These are phyloP conservation scores for Exophiala sideris DNA, from an alignment of 2,329 filamentous ascomycete genomes.

Conservation along the genomic window DNA sequence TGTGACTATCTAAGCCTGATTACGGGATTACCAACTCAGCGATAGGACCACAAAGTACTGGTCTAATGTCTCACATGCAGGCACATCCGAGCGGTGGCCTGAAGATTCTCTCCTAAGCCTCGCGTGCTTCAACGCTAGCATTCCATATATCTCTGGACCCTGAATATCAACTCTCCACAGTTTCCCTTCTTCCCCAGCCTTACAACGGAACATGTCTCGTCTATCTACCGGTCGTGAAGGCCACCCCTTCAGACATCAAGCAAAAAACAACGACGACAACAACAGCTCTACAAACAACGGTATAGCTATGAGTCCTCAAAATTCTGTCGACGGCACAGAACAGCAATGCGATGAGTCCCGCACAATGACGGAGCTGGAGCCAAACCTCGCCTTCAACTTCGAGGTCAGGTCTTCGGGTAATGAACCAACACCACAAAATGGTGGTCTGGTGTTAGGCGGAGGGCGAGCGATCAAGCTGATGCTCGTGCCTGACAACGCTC, in stretches of 20 bases:
- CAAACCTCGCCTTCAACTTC: slow-evolving; percentile 9
- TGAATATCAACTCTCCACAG: slow-evolving; percentile 15
- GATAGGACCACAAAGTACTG: slow-evolving; percentile 13
- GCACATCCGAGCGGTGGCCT: slow-evolving; percentile 10
- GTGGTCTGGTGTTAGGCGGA: slow-evolving; percentile 19
- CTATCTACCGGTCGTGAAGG: slow-evolving; percentile 8
- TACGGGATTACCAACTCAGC: slow-evolving; percentile 1
- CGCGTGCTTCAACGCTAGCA: slow-evolving; percentile 5
- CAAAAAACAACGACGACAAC: slow-evolving; percentile 6
- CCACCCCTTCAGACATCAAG: slow-evolving; percentile 4
- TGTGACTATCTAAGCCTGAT: slow-evolving; percentile 18
- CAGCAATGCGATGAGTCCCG: slow-evolving; percentile 2
- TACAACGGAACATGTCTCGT: slow-evolving; percentile 16
- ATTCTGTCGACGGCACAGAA: background rate
- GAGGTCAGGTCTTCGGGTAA: slow-evolving; percentile 11
- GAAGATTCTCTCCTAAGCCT: slow-evolving; percentile 14
- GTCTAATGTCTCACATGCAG: slow-evolving; percentile 16
- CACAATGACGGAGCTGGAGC: slow-evolving; percentile 1
- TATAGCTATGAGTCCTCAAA: slow-evolving; percentile 1
- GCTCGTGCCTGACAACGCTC: slow-evolving; percentile 20
- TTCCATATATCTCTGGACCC: slow-evolving; percentile 14
- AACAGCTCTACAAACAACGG: slow-evolving; percentile 1
- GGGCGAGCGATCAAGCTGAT: slow-evolving; percentile 23
- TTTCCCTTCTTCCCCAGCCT: slow-evolving; percentile 12
- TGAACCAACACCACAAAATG: slow-evolving; percentile 10